Evolutionary conservation across 2,329 filamentous ascomycete genomes (phyloP), one percentile per base, ranked within the genome.

Genomic region (Fusarium siculi): DNA sequence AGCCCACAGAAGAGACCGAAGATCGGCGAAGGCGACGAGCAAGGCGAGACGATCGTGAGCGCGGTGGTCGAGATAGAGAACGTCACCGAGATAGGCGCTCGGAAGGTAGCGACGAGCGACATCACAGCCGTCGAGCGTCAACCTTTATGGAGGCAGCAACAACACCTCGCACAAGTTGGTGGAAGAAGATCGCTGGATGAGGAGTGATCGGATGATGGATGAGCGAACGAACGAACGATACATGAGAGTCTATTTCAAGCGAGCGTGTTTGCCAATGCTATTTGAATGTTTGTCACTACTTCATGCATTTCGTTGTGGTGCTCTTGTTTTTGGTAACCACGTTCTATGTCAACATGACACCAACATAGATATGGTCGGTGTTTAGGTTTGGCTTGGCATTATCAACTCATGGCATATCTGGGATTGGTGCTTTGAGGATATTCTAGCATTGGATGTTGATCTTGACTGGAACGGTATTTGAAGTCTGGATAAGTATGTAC

Each of bases 161-260:
- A 50, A 83, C 86, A 14, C 87, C 87, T 25, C 82, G 87, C 64
- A 88, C 85, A 69, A 89, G 87, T 72, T 90, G 88, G 88, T 90
- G 88, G 88, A 87, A 82, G 81, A 89, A 89, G 82, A 79, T 89
- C 58, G 85, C 85, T 10, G 84, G 85, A 59, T 82, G 70, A 79
- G 61, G 12, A 71, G 77, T 25, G 37, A 18, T n/a, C 21, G 28
- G 84, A 60, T 60, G 84, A 63, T 61, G 55, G 55, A 71, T 69
- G 65, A 68, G 70, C 52, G 63, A 49, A 70, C 50, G 61, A 53
- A 72, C 66, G 54, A 66, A 70, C 50, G 66, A 74, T 67, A 60
- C 69, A 73, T 68, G 69, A 67, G 66, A 71, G 61, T 73, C 55
- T 36, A 70, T 76, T 66, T 76, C 57, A 54, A 76, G 76, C 74